Evolutionary conservation across 306 rosid species (phyloP), one percentile per base, ranked within the genome.

Genomic region (Quercus cerris): DNA sequence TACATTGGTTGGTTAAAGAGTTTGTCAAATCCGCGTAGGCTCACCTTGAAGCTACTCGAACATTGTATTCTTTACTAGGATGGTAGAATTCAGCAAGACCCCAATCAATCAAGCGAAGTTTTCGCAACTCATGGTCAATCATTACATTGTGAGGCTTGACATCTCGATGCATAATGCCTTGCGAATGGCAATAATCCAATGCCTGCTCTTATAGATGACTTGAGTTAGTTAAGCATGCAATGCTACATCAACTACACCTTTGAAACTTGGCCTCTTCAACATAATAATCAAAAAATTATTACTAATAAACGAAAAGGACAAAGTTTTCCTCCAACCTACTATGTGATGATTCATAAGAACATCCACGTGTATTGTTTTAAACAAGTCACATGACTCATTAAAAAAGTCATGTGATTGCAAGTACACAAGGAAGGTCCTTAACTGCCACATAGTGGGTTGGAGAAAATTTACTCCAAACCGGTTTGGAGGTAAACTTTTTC

Each of bases 51-150:
- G 97, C 97, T 71, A 93, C 97, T 62, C 96, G 94, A 49, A 93
- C 97, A 80, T 93, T 93, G 71, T 93, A 93, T 73, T 93, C 97
- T 86, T 91, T 93, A 64, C 92, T 90, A 79, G 97, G 97, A 82
- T 93, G 97, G 84, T 93, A 93, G 85, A 91, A 91, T 84, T 93
- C 97, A 46, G 97, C 97, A 77, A 91, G 97, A 77, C 97, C 97
- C 97, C 96, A 93, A 75, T 93, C 97, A 85, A 93, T 93, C 89
- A 93, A 76, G 80, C 94, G 97, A 57, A 93, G 97, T 85, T 93
- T 93, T 44, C 92, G 92, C 81, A 91, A 78, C 80, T 93, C 94
- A 68, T 91, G 97, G 87, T 93, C 96, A 73, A 93, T 93, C 96
- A 93, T 93, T 71, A 93, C 94, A 85, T 93, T 93, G 86, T 90